phyloP scores from a whole-genome alignment of 2,329 filamentous ascomycete species.

The Ophiostoma triangulosporum region DNA sequence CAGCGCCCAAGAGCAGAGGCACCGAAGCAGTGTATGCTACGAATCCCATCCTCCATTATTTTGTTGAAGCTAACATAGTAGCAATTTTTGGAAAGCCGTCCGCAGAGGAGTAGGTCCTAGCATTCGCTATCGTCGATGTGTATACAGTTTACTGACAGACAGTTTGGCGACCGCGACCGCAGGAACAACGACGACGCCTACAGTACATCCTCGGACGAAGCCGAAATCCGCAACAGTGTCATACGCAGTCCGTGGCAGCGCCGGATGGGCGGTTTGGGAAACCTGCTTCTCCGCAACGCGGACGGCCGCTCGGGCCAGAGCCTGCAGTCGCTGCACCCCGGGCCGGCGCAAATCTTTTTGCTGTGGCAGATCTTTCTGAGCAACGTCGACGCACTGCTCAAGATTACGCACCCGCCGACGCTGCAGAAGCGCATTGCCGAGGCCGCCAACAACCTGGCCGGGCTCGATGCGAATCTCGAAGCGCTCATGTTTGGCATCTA shows the following conservation, averaged over 20 bases:
- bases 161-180: background rate
- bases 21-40: background rate
- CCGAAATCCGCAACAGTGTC: slow-evolving; percentile 15
- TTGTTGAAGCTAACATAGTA: background rate
- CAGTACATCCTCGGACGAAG: slow-evolving; percentile 10
- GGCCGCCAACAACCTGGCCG: slow-evolving; percentile 28
- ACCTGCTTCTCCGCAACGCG: slow-evolving; percentile 26
- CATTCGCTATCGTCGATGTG: too few species aligned
- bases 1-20: background rate
- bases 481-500: slow-evolving; percentile 45
- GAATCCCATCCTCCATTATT: background rate
- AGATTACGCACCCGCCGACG: slow-evolving; percentile 42
- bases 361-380: slow-evolving; percentile 46
- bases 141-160: background rate
- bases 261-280: slow-evolving; percentile 21
- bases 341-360: slow-evolving; percentile 29
- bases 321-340: slow-evolving; percentile 36
- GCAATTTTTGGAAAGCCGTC: background rate
- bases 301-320: slow-evolving; percentile 16
- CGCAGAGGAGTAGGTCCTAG: background rate
- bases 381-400: slow-evolving; percentile 45
- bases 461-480: slow-evolving; percentile 25
- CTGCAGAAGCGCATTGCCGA: slow-evolving; percentile 39
- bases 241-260: background rate
- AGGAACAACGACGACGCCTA: background rate